These are phyloP conservation scores for Erysimum cheiri DNA, from an alignment of 441 rosid species.

Conservation along the genomic window DNA sequence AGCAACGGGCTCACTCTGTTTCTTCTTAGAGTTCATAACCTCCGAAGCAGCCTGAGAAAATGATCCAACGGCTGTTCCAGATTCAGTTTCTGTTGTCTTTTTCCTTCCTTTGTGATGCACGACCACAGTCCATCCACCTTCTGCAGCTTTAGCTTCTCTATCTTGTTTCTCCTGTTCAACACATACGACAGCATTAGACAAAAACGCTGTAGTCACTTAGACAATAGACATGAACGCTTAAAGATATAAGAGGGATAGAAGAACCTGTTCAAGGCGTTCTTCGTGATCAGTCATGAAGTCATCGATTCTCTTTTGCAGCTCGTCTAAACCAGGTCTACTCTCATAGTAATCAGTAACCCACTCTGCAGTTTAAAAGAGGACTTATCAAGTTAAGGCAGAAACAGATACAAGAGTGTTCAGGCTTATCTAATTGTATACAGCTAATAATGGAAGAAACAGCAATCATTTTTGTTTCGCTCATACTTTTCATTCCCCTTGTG, in stretches of 20 bases:
- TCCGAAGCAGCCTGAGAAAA: conserved; percentile 63
- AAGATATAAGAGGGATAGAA: conserved; percentile 14
- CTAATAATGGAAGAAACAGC: conserved; percentile 5
- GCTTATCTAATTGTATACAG: conserved; percentile 8
- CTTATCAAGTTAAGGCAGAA: conserved; percentile 8
- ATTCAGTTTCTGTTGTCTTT: conserved; percentile 46
- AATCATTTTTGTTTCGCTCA: conserved; percentile 30
- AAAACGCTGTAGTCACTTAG: background rate
- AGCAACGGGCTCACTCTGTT: conserved; percentile 62
- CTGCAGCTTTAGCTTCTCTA: conserved; percentile 51
- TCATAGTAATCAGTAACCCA: conserved; percentile 79
- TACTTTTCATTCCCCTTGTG: conserved; percentile 93
- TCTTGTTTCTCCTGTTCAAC: conserved; percentile 51
- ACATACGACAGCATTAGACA: background rate
- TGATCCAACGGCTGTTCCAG: conserved; percentile 47
- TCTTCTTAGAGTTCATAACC: conserved; percentile 70
- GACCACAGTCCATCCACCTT: conserved; percentile 51
- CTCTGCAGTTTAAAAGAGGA: conserved; percentile 55
- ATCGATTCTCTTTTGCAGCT: conserved; percentile 79
- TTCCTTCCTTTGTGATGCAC: conserved; percentile 53
- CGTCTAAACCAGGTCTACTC: conserved; percentile 78
- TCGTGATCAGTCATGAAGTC: conserved; percentile 80
- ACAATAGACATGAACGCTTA: background rate
- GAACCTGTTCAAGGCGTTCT: conserved; percentile 77
- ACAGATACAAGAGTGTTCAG: background rate